Conservation (phyloP, 106 monocot genomes). For the Acorus gramineus region DNA sequence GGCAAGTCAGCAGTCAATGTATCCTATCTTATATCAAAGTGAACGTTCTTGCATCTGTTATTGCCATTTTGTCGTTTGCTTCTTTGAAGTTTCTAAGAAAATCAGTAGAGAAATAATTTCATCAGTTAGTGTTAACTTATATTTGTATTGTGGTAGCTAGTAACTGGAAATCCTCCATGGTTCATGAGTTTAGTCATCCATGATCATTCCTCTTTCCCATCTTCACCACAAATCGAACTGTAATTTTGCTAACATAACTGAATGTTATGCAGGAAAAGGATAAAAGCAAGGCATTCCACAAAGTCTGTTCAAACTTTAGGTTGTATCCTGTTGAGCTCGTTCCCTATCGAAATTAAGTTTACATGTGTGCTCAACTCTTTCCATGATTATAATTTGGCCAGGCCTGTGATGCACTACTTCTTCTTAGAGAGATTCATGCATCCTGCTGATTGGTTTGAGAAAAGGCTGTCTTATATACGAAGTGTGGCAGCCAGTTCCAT, state of each 20-base stretch:
- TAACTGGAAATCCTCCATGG: not conserved
- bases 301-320: slow-evolving; percentile 88
- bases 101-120: not conserved
- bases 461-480: slow-evolving; percentile 78
- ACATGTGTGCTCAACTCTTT: not conserved
- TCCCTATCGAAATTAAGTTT: not conserved
- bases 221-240: not conserved
- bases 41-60: no score
- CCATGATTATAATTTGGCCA: slow-evolving; percentile 17
- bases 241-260: slow-evolving; percentile 1
- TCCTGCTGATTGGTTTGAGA: slow-evolving; percentile 88
- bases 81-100: no score
- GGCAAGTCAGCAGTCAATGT: no score
- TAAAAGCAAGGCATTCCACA: slow-evolving; percentile 76
- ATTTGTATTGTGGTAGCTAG: not conserved
- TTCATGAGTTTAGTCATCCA: not conserved
- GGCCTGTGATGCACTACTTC: slow-evolving; percentile 97
- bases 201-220: no score
- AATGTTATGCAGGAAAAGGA: slow-evolving; percentile 64
- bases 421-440: slow-evolving; percentile 86
- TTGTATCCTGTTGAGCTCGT: slow-evolving; percentile 7
- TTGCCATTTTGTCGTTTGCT: no score
- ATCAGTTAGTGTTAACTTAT: not conserved
- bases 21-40: no score
- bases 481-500: slow-evolving; percentile 95